phyloP scores from a whole-genome alignment of 331 rosid genomes.

The Quercus lobata region DNA sequence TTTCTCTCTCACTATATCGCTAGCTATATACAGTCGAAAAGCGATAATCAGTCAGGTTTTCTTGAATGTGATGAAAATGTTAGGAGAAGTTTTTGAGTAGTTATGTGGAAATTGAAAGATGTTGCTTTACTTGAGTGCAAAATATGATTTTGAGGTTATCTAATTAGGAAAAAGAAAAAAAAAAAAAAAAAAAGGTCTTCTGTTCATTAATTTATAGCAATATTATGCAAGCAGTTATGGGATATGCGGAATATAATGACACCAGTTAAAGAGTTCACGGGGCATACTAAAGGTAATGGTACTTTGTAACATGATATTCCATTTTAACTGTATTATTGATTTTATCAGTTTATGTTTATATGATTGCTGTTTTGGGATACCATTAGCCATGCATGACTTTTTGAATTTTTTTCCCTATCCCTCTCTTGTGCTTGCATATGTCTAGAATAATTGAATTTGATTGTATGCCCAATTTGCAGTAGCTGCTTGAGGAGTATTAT shows the following conservation, averaged over 20 bases:
- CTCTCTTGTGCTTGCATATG: neutral
- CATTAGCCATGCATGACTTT: neutral
- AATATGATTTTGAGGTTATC: neutral
- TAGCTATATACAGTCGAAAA: no score
- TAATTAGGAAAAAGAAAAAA: neutral
- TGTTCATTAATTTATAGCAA: constrained; percentile 5
- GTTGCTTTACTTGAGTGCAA: constrained; percentile 12
- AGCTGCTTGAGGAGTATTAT: neutral
- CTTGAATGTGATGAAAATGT: no score
- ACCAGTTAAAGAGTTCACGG: constrained; percentile 84
- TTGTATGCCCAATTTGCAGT: neutral
- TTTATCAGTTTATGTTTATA: neutral
- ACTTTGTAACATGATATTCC: neutral
- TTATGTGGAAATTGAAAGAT: neutral
- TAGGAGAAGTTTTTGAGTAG: no score
- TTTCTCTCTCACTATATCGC: no score
- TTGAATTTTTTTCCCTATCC: neutral
- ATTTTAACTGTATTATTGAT: neutral
- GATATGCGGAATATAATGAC: constrained; percentile 90
- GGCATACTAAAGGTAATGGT: constrained; percentile 79
- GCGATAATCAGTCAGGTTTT: no score
- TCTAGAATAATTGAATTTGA: neutral
- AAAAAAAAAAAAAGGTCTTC: neutral
- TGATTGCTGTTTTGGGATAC: neutral
- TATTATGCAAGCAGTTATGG: constrained; percentile 66